Evolutionary conservation across 495 filamentous ascomycete genomes (phyloP), one percentile per base, ranked within the genome.

Genomic region (Astrothelium subdiscretum): DNA sequence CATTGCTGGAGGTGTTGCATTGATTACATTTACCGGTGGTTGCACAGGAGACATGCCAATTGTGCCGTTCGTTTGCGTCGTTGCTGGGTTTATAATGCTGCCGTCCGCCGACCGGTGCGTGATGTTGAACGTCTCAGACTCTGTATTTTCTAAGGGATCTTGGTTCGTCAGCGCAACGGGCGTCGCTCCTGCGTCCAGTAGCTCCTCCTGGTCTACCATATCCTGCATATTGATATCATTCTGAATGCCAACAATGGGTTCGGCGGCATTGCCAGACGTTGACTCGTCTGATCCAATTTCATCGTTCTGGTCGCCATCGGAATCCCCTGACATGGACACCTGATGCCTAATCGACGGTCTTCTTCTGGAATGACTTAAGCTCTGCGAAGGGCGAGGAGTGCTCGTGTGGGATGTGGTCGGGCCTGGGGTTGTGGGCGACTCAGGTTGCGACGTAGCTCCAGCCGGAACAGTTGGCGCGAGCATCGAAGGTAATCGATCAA

Each of bases 71-170:
- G 79, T 73, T 72, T 79, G 44, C 59, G 76, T 78, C 60, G 78
- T 58, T 63, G 68, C 66, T 18, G 74, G 69, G 68, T 88, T 91
- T 65, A 90, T 86, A 44, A 95, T 86, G 75, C 91, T 96, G 22
- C 90, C 90, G 73, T 96, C 92, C 29, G 95, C 83, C 32, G 87
- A 88, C 43, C 90, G 85, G 71, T 96, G 94, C n/a, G 90, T 92
- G 68, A 98, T 96, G 72, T 96, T 95, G 74, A 98, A 96, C 0
- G 91, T 91, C 64, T 91, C 90, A 2, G 85, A 81, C 54, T 96
- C 92, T 65, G 87, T 88, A 15, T 85, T 81, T 70, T 94, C 91
- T 0, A 92, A 89, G 0, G 87, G 87, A 59, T 91, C 88, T 1
- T 86, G 85, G 6, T 88, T 86, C 11, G 85, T 83, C 58, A 96